Evolutionary conservation across 2,329 filamentous ascomycete genomes (phyloP), one percentile per base, ranked within the genome.

Genomic region (Trichoderma sp.): DNA sequence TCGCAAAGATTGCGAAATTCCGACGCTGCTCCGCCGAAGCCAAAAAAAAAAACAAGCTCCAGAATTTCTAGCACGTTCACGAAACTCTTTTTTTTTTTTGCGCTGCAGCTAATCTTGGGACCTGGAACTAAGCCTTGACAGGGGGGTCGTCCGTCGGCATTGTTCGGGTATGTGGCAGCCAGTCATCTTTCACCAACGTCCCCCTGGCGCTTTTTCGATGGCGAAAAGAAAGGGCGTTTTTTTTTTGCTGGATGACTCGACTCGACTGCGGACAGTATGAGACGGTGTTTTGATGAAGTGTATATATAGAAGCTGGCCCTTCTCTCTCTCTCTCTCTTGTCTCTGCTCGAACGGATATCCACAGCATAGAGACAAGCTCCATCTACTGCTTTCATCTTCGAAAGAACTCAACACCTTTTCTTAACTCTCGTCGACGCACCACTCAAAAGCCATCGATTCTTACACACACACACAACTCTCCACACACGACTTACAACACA

Each of bases 1-100:
- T n/a, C 41, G 34, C 59, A 30, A 19, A 50, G 45, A 62, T 62
- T 62, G 63, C 63, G 63, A 62, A 44, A 65, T 50, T 30, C 63
- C 63, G 63, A 65, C 28, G 15, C 41, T 41, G 15, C 41, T 62
- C 48, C 57, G 45, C 63, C 63, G 63, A 65, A 24, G 21, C 21
- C 21, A 19, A 34, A 34, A 30, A 30, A 30, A 9, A 30, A 30
- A 10, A 7, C 9, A 34, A 7, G 43, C 47, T 24, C 43, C 43
- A 45, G 7, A 45, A 45, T 45, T 45, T 19, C 43, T 39, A 39
- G 34, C 43, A 17, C 43, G 43, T 45, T 45, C 34, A 39, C 34
- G 34, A 39, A 39, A 39, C 34, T 14, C 14, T 39, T 39, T 39
- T 14, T 14, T 34, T 12, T 34, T 12, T 2, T 34, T 14, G 34